phyloP scores from a whole-genome alignment of 768 basidiomycete species.

The Mycena latifolia region DNA sequence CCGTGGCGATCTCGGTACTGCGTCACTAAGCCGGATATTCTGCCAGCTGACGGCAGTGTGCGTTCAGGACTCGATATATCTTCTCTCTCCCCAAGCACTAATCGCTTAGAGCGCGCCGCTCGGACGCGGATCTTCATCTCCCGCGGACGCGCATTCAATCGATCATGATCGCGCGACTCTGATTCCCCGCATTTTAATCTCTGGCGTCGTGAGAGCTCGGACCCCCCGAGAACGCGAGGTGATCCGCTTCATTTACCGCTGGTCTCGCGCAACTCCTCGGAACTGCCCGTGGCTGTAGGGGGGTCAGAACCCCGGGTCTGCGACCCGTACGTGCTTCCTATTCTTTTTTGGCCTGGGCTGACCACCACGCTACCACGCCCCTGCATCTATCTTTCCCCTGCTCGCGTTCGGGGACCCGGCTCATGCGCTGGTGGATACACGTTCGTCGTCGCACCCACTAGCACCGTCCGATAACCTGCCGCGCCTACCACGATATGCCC shows the following conservation, averaged over 20 bases:
- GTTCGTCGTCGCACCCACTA: slow-evolving; percentile 19
- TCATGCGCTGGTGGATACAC: slow-evolving; percentile 5
- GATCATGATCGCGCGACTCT: slow-evolving; percentile 19
- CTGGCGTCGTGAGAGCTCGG: neutral
- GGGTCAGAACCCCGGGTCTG: too few species aligned
- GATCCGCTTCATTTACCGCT: slow-evolving; percentile 2
- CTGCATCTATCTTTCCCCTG: neutral
- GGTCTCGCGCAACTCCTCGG: too few species aligned
- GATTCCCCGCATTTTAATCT: slow-evolving; percentile 12
- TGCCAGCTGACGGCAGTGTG: too few species aligned
- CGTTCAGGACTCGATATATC: too few species aligned
- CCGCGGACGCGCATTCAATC: slow-evolving; percentile 5
- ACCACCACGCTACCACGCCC: neutral
- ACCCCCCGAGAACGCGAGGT: slow-evolving; percentile 6
- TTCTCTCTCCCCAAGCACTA: too few species aligned
- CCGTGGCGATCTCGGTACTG: too few species aligned
- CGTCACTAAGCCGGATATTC: too few species aligned
- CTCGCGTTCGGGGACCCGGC: neutral
- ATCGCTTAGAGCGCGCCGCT: too few species aligned
- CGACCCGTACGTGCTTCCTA: too few species aligned
- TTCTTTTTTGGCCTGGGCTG: neutral
- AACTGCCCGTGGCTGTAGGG: too few species aligned
- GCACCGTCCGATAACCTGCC: too few species aligned
- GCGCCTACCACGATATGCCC: too few species aligned
- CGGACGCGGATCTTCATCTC: neutral